These are phyloP conservation scores for Oidiodendron maius DNA, from an alignment of 495 filamentous ascomycete species.

Conservation along the genomic window DNA sequence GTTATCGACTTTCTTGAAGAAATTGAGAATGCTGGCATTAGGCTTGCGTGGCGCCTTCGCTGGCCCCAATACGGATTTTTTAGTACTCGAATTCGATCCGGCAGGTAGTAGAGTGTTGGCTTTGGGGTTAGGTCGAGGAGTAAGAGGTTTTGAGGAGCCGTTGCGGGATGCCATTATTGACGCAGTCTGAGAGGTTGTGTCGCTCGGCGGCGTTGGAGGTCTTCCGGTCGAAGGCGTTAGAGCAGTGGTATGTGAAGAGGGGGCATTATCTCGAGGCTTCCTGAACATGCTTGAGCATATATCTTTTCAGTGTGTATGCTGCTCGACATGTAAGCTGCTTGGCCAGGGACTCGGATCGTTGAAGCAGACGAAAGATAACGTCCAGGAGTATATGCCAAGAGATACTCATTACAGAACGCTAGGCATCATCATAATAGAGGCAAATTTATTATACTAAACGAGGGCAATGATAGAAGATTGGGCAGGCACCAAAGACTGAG, in stretches of 20 bases:
- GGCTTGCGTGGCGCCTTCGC: conserved; percentile 13
- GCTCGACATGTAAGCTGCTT: too few relatives aligned
- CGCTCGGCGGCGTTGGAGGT: conserved; percentile 34
- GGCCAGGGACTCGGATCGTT: too few relatives aligned
- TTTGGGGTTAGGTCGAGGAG: conserved; percentile 21
- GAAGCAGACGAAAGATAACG: too few relatives aligned
- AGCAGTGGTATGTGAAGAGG: conserved; percentile 7
- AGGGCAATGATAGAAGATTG: too few relatives aligned
- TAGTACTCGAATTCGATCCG: not conserved
- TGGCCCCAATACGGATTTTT: conserved; percentile 5
- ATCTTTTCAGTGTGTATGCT: too few relatives aligned
- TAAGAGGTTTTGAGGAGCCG: conserved; percentile 20
- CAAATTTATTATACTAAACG: too few relatives aligned
- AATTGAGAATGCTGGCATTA: conserved; percentile 73
- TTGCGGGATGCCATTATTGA: conserved; percentile 21
- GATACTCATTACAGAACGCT: too few relatives aligned
- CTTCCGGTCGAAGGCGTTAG: conserved; percentile 33
- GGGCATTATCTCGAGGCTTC: conserved; percentile 32
- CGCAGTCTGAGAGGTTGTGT: conserved; percentile 4
- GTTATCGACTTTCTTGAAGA: conserved; percentile 69
- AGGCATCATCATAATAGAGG: too few relatives aligned
- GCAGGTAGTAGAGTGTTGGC: conserved; percentile 9
- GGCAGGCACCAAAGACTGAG: too few relatives aligned
- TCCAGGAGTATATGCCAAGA: too few relatives aligned
- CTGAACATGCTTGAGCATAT: conserved; percentile 36